Base-by-base conservation (phyloP, 441 rosid genomes). In the Corymbia citriodora region DNA sequence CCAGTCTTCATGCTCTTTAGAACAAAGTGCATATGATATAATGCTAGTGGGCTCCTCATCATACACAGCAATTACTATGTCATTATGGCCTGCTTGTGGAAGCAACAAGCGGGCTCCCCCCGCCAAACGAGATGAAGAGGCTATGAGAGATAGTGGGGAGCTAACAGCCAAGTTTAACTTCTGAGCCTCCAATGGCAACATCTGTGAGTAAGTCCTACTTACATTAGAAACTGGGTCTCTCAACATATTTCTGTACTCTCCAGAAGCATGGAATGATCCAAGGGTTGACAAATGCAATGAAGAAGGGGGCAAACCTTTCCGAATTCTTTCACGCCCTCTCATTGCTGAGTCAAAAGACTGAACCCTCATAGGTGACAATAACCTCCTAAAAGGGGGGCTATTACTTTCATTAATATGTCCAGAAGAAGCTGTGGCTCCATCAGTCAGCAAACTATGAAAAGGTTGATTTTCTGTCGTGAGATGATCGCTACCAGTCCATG, bases 211-310 rank as follows among this genome's bases (percentile, higher is more conserved):
- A 90, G 96, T 95, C 93, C 96, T 94, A 93, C 87, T 90, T 50
- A 93, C 94, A 89, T 91, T 95, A 50, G 97, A 94, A 59, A 96
- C 94, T 88, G 99, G 99, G 92, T 97, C 99, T 90, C 98, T 94
- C 89, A 96, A 93, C 99, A 96, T 97, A 88, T 91, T 94, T 91
- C 96, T 92, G 91, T 95, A 98, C 68, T 96, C 99, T 90, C 99
- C 98, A 88, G 97, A 95, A 91, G 99, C 99, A 91, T 97, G 99
- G 91, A 97, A 98, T 70, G 99, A 97, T 92, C 94, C 93, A 54
- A 94, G 88, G 13, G 94, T 93, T 8, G 98, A 94, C 68, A 97
- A 92, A 88, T 96, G 94, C 92, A 93, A 82, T 18, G 95, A 94
- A 93, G 97, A 95, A 40, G 97, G 96, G 36, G 94, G 94, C 89